Base-by-base conservation (phyloP, 2,329 filamentous ascomycete species). In the Penicillium concentricum region DNA sequence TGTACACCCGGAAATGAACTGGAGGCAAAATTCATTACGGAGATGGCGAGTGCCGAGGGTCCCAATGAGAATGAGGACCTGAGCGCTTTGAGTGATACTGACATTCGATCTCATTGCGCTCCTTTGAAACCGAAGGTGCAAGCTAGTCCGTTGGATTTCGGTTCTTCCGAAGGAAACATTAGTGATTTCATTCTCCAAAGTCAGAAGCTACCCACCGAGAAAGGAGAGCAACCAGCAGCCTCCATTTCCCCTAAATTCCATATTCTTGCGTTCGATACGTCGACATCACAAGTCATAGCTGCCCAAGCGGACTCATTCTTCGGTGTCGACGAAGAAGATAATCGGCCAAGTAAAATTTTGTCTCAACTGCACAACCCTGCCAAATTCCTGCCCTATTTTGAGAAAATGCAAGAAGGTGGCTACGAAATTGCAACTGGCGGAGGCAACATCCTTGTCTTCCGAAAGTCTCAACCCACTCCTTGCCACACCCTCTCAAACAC, bases 361-460 rank as follows among this genome's bases (percentile, higher is more conserved):
- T 63, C 71, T 18, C 70, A 67, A 12, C 62, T 79, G 8, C 70
- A 74, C 34, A 71, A 74, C 26, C 72, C 76, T 3, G 71, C 72
- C n/a, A 74, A 72, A 35, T 79, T 78, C 44, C 59, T 79, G 2
- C 71, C 72, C 4, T 71, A 75, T 53, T 75, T 79, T 37, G 65
- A 67, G 5, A 58, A 66, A 28, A 71, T 79, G 67, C 66, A 73
- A 50, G 51, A 62, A 26, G 69, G 75, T 37, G 77, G 76, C 4
- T 79, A 76, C 50, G 74, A 76, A 16, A 72, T 79, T 37, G 71
- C 73, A 12, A 74, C 73, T 5, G 77, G 76, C 1, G 71, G 72
- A 15, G 72, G 71, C 10, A 70, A 79, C 56, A 70, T 77, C n/a
- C 67, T 78, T 37, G 69, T 77, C 8, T 77, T 78, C 54, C 69